Conservation (phyloP, 371 early-diverging fungal species). For the Batkoa obscura region DNA sequence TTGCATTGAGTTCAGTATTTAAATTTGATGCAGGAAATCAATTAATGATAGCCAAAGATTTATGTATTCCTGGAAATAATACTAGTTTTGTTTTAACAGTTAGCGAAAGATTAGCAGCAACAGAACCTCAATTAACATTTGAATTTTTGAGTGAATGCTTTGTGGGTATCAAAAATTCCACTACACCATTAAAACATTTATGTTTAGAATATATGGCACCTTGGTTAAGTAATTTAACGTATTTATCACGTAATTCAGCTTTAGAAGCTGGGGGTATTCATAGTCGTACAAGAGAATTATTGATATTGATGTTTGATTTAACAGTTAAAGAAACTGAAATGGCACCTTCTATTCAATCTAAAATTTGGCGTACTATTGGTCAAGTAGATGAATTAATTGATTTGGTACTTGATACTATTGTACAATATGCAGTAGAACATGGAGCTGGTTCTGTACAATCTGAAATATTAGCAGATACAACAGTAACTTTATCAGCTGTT, state of each 20-base stretch:
- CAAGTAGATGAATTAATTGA: conserved; percentile 61
- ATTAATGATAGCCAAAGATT: conserved; percentile 56
- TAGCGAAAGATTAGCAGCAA: conserved; percentile 55
- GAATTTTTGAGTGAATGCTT: conserved; percentile 78
- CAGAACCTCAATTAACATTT: conserved; percentile 59
- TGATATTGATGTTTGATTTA: conserved; percentile 56
- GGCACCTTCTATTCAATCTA: conserved; percentile 64
- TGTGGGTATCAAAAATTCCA: conserved; percentile 65
- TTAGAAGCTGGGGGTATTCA: conserved; percentile 8
- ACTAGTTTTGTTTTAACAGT: conserved; percentile 58
- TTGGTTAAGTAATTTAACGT: conserved; percentile 64
- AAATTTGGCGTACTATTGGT: conserved; percentile 67
- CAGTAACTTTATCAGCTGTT: conserved; percentile 63
- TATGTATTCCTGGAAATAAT: conserved; percentile 82
- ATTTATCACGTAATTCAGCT: conserved; percentile 28
- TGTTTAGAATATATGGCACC: conserved; percentile 81
- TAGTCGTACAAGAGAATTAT: conserved; percentile 46
- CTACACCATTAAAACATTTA: conserved; percentile 47
- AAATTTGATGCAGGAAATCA: conserved; percentile 68
- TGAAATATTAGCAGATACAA: conserved; percentile 70
- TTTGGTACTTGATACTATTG: conserved; percentile 59
- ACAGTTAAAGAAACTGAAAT: conserved; percentile 73
- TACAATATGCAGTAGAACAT: conserved; percentile 54
- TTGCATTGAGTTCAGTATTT: conserved; percentile 62
- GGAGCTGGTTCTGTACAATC: conserved; percentile 63